Evolutionary conservation across 371 early-diverging fungal genomes (phyloP), one percentile per base, ranked within the genome.

Genomic region (Mucor indicus): DNA sequence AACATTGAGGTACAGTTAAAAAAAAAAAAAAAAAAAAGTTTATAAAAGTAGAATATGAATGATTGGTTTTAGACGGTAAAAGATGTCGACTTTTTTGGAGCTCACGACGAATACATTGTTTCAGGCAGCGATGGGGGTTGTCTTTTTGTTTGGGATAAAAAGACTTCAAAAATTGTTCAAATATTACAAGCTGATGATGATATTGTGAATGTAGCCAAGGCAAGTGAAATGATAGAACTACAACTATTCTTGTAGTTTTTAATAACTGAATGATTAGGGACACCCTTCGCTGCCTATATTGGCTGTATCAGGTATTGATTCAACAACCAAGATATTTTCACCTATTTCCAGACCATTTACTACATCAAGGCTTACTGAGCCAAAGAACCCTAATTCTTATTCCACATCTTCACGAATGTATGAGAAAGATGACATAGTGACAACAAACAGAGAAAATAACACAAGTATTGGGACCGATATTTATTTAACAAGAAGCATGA

Each of bases 41-140:
- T n/a, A n/a, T n/a, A n/a, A n/a, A n/a, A n/a, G n/a, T n/a, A n/a
- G n/a, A n/a, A n/a, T n/a, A n/a, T n/a, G n/a, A n/a, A n/a, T n/a
- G n/a, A n/a, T n/a, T n/a, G n/a, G n/a, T n/a, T n/a, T n/a, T 63
- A 83, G 65, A 89, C 89, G 0, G 64, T 87, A 36, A 93, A 93
- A 61, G 92, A 91, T 43, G 87, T 86, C 19, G 85, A 82, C 49
- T 90, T 90, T 62, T 81, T 79, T 55, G 89, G 89, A 0, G 67
- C 69, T 0, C 58, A 79, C 30, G 85, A 83, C 47, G 79, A 79
- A 45, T 90, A 84, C 45, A 64, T 93, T 23, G 77, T 85, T 29
- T 86, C 87, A 2, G 93, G 93, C 0, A 85, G 85, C 1, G 93
- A 93, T 50, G 90, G 87, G 53, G 90, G 92, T 2, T 69, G 75